Evolutionary conservation across 371 early-diverging fungal species (phyloP).

Genomic region (Mucor velutinosus): DNA sequence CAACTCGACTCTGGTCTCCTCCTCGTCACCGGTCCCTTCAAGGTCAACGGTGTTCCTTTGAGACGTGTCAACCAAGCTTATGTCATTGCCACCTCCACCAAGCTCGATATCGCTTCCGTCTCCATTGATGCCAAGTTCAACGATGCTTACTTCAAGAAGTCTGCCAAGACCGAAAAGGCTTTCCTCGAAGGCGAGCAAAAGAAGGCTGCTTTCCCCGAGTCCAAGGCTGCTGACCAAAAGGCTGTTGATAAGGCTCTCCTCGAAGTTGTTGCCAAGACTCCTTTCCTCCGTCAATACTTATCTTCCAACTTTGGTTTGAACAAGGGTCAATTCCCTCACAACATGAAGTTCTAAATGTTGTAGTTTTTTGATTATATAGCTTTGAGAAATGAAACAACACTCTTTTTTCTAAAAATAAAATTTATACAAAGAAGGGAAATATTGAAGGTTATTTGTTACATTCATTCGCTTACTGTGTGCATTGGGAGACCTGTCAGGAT

Average conservation of each 20-base stretch:
- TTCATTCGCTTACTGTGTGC: neutral
- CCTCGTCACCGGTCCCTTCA: constrained; percentile 96
- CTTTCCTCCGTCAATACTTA: constrained; percentile 86
- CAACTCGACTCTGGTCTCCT: constrained; percentile 92
- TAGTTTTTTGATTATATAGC: neutral
- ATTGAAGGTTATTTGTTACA: neutral
- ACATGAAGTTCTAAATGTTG: constrained; percentile 83
- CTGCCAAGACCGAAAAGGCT: constrained; percentile 80
- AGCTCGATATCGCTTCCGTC: constrained; percentile 84
- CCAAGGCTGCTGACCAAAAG: constrained; percentile 85
- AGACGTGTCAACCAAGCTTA: constrained; percentile 98
- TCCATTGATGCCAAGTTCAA: constrained; percentile 78
- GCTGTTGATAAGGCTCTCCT: constrained; percentile 81
- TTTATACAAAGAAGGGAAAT: neutral
- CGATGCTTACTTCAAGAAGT: constrained; percentile 90
- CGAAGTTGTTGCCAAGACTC: constrained; percentile 80
- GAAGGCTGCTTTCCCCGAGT: constrained; percentile 69
- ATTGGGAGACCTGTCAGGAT: too few relatives aligned
- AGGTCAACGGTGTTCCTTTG: constrained; percentile 97
- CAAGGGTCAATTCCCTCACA: constrained; percentile 96
- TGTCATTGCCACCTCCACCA: constrained; percentile 98
- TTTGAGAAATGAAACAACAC: neutral
- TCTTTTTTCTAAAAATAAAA: neutral
- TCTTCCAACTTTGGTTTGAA: constrained; percentile 81
- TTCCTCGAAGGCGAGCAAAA: constrained; percentile 81